Conservation (phyloP, 192 early-diverging fungal genomes). For the Gigaspora rosea region DNA sequence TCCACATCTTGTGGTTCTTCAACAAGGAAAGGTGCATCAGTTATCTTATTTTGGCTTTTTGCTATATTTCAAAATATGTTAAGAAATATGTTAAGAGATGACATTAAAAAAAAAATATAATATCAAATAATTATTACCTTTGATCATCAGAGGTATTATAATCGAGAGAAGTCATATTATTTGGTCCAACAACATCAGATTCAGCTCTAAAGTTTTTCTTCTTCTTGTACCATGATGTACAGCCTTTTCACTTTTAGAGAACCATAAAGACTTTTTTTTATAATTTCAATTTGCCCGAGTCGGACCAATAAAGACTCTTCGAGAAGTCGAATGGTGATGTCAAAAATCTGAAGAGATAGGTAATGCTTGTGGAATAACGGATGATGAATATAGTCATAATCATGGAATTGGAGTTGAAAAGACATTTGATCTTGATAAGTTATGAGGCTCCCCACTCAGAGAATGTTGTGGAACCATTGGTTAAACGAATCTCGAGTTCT, state of each 20-base stretch:
- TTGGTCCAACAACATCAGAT: not conserved
- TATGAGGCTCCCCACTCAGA: not conserved
- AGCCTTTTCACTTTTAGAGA: constrained; percentile 12
- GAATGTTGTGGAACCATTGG: constrained; percentile 9
- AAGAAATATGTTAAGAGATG: no score
- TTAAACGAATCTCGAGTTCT: not conserved
- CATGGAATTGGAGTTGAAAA: no score
- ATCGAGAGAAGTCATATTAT: constrained; percentile 19
- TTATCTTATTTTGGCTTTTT: not conserved
- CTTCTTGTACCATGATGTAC: no score
- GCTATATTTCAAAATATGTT: not conserved
- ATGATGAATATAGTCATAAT: no score
- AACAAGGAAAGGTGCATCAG: not conserved
- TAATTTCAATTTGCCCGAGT: constrained; percentile 14
- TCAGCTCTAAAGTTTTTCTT: not conserved
- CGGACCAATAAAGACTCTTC: constrained; percentile 25
- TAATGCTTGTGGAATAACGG: no score
- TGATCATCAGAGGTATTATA: not conserved
- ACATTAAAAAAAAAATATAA: no score
- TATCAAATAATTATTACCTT: not conserved
- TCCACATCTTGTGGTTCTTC: not conserved
- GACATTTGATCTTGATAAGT: not conserved
- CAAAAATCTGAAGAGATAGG: no score
- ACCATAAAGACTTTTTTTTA: constrained; percentile 12
- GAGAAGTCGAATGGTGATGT: not conserved